Evolutionary conservation across 148 eudicot species (phyloP).

Genomic region (Fallopia convolvulus): DNA sequence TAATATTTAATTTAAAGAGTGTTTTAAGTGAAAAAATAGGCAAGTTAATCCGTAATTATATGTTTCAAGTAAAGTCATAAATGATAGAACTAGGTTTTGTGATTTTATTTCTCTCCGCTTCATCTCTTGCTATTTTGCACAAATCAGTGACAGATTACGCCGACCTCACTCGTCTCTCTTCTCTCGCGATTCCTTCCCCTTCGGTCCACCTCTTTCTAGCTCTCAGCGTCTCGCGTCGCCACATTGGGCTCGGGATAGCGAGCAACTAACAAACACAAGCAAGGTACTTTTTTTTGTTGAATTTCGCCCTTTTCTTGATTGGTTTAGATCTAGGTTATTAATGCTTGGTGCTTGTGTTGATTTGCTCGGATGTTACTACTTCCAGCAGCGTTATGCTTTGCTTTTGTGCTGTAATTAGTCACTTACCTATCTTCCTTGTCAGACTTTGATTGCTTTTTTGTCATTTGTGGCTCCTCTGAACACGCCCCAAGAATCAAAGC

Average conservation of each 20-base stretch:
- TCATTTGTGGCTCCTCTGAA: background rate
- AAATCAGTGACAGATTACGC: background rate
- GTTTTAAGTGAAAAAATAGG: too few species aligned
- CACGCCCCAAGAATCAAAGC: background rate
- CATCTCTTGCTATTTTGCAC: background rate
- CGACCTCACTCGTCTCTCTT: background rate
- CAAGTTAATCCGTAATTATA: too few species aligned
- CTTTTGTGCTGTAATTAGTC: background rate
- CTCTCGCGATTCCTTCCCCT: background rate
- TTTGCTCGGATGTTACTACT: background rate
- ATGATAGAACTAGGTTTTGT: background rate
- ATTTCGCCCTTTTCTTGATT: background rate
- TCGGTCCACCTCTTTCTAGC: background rate
- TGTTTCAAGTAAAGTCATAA: too few species aligned
- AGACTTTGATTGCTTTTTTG: background rate
- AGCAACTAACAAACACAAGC: background rate
- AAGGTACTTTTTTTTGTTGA: background rate
- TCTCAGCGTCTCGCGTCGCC: background rate
- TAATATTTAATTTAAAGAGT: too few species aligned
- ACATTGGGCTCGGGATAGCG: background rate
- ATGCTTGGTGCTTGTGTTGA: background rate
- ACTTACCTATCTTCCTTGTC: background rate
- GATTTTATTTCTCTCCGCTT: background rate
- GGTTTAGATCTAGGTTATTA: background rate
- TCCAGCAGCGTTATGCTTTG: background rate